phyloP scores from a whole-genome alignment of 257 asterid genomes.

The Nicotiana paniculata region DNA sequence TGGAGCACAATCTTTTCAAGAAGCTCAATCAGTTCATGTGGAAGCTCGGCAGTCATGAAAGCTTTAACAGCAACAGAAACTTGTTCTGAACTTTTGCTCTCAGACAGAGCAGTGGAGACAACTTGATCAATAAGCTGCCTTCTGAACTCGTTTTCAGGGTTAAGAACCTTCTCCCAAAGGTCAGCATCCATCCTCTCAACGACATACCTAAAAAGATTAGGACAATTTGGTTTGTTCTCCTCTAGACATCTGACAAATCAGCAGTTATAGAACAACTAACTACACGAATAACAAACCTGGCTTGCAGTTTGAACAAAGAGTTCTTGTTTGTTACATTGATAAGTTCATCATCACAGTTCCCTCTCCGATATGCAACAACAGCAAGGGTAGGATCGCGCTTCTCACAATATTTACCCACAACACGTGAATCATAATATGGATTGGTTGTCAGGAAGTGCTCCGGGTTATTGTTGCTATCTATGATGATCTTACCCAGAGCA shows the following conservation, averaged over 20 bases:
- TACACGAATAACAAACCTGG: slow-evolving; percentile 58
- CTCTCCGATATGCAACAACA: slow-evolving; percentile 98
- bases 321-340: slow-evolving; percentile 93
- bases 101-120: slow-evolving; percentile 98
- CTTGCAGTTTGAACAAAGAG: slow-evolving; percentile 90
- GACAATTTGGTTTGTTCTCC: slow-evolving; percentile 4
- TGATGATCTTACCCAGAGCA: slow-evolving; percentile 97
- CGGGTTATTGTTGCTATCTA: slow-evolving; percentile 95
- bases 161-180: slow-evolving; percentile 92
- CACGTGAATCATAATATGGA: slow-evolving; percentile 96
- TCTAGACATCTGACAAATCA: not conserved
- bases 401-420: slow-evolving; percentile 99
- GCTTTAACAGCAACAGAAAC: slow-evolving; percentile 99
- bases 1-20: slow-evolving; percentile 99
- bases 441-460: slow-evolving; percentile 99
- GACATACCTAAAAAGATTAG: slow-evolving; percentile 59
- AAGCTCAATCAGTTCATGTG: slow-evolving; percentile 94
- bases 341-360: slow-evolving; percentile 96
- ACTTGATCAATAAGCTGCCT: slow-evolving; percentile 99
- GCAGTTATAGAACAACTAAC: slow-evolving; percentile 1
- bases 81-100: slow-evolving; percentile 99
- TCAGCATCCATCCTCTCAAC: slow-evolving; percentile 98
- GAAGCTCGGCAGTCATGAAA: slow-evolving; percentile 98
- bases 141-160: slow-evolving; percentile 94
- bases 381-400: slow-evolving; percentile 99